Percentiles rank a stretch among this genome's conserved stretches.
phyloP scores from a whole-genome alignment of 495 filamentous ascomycete genomes.

The Aspergillus funiculosus region DNA sequence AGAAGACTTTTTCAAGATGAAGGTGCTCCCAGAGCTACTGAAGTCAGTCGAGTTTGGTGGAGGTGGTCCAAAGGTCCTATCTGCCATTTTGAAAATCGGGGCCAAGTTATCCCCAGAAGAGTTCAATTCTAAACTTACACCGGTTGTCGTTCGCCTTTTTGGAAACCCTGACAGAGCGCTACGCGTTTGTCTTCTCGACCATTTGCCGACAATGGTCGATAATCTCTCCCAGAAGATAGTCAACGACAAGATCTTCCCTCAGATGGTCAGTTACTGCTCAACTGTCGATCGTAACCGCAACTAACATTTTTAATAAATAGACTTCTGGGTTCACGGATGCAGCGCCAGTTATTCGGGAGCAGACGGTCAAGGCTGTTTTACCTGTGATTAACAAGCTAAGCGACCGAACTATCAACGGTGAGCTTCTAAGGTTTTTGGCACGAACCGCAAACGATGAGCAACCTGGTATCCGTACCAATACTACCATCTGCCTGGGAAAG shows the following conservation, averaged over 20 bases:
- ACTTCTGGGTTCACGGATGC: conserved; percentile 89
- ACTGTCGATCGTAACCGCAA: conserved; percentile 1
- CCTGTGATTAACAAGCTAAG: conserved; percentile 81
- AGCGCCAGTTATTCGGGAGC: conserved; percentile 86
- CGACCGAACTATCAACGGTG: conserved; percentile 88
- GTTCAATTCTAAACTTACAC: conserved; percentile 77
- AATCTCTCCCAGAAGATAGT: conserved; percentile 83
- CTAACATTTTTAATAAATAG: conserved; percentile 31
- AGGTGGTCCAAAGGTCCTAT: conserved; percentile 86
- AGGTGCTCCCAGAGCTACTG: conserved; percentile 88
- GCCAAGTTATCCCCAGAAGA: conserved; percentile 82
- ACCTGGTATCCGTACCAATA: conserved; percentile 95
- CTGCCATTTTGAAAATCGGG: conserved; percentile 82
- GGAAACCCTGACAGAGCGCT: conserved; percentile 87
- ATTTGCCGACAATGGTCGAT: conserved; percentile 85
- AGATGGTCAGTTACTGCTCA: conserved; percentile 55
- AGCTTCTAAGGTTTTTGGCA: conserved; percentile 82
- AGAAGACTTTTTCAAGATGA: conserved; percentile 96
- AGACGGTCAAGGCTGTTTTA: conserved; percentile 90
- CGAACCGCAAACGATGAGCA: conserved; percentile 98
- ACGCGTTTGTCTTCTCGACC: conserved; percentile 85
- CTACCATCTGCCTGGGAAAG: conserved; percentile 92
- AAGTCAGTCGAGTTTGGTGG: conserved; percentile 97
- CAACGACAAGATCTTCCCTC: conserved; percentile 94
- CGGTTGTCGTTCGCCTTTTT: conserved; percentile 83